Evolutionary conservation across 371 early-diverging fungal species (phyloP).

Genomic region (Choanephora cucurbitarum): DNA sequence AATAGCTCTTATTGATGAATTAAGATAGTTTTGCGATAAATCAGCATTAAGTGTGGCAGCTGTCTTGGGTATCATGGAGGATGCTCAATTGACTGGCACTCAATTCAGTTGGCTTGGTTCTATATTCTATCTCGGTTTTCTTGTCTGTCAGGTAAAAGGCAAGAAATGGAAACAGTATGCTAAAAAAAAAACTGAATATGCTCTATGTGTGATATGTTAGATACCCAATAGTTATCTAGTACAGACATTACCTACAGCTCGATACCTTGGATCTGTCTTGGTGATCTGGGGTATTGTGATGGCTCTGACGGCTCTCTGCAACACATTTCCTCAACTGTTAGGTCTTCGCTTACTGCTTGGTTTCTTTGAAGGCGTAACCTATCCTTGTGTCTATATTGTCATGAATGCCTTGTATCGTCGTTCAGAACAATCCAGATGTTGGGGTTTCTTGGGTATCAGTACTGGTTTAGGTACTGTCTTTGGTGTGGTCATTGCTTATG

Average conservation of each 20-base stretch:
- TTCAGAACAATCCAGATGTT: slow-evolving; percentile 30
- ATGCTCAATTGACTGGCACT: slow-evolving; percentile 20
- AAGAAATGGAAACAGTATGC: no score
- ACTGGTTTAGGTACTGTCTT: slow-evolving; percentile 30
- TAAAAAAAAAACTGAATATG: no score
- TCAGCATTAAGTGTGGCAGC: slow-evolving; percentile 37
- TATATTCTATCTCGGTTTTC: slow-evolving; percentile 40
- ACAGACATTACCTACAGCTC: slow-evolving; percentile 33
- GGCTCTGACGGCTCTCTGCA: slow-evolving; percentile 24
- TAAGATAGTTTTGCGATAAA: slow-evolving; percentile 42
- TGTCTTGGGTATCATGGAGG: slow-evolving; percentile 35
- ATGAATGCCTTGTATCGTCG: slow-evolving; percentile 37
- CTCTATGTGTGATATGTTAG: no score
- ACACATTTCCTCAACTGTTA: slow-evolving; percentile 30
- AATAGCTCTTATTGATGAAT: neutral
- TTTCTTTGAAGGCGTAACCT: slow-evolving; percentile 35
- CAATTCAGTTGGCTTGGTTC: slow-evolving; percentile 38
- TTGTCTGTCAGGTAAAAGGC: slow-evolving; percentile 34
- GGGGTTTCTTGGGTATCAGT: slow-evolving; percentile 26
- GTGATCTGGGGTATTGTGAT: slow-evolving; percentile 38
- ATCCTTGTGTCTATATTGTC: slow-evolving; percentile 34
- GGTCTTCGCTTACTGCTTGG: slow-evolving; percentile 36
- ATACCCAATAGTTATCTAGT: slow-evolving; percentile 38
- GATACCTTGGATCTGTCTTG: slow-evolving; percentile 32
- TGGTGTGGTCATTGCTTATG: slow-evolving; percentile 31